phyloP scores from a whole-genome alignment of 352 stramenopile genomes.

The Blastocystis sp. region DNA sequence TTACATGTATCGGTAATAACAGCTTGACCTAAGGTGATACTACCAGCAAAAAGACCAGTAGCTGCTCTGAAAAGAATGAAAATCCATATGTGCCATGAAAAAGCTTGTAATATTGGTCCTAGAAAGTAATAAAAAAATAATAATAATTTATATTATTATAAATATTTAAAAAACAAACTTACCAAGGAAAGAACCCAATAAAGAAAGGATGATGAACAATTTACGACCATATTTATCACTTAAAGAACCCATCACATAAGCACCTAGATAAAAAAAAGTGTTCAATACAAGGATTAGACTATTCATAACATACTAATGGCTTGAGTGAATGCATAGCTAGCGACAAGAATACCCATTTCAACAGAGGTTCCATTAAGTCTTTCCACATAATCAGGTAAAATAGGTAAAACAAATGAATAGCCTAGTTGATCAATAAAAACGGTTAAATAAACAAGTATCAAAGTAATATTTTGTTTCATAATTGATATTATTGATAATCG shows the following conservation, averaged over 20 bases:
- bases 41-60: constrained; percentile 9
- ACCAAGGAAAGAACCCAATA: constrained; percentile 15
- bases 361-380: neutral
- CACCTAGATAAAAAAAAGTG: neutral
- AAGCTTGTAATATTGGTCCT: constrained; percentile 8
- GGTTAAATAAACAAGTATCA: constrained; percentile 27
- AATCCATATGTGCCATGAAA: neutral
- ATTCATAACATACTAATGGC: neutral
- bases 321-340: constrained; percentile 18
- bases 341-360: constrained; percentile 7
- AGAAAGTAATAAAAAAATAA: too few relatives aligned
- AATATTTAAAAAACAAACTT: neutral
- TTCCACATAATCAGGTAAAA: constrained; percentile 2
- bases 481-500: too few relatives aligned
- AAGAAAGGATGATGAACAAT: constrained; percentile 7
- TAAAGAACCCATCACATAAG: constrained; percentile 7
- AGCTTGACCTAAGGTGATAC: constrained; percentile 5
- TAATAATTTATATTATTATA: too few relatives aligned
- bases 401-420: constrained; percentile 9
- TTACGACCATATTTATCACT: constrained; percentile 31
- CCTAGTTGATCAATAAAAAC: constrained; percentile 22
- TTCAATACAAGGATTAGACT: too few relatives aligned
- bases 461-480: constrained; percentile 2
- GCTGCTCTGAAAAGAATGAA: constrained; percentile 10
- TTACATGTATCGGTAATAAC: constrained; percentile 7